phyloP scores from a whole-genome alignment of 768 basidiomycete species.

The Galerina sulciceps region DNA sequence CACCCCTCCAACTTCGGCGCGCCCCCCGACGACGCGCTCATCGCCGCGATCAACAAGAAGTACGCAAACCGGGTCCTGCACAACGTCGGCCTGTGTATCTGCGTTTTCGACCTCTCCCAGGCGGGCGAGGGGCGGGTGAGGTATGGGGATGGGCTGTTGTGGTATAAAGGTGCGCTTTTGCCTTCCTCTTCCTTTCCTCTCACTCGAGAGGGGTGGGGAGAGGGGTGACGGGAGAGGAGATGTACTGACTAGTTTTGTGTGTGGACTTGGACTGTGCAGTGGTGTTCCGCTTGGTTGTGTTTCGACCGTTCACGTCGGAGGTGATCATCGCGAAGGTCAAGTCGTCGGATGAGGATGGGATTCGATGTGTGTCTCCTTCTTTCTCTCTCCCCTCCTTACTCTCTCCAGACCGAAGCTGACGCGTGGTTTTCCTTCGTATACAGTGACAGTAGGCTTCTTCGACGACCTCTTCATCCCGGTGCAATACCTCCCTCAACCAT shows the following conservation, averaged over 20 bases:
- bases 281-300: slow-evolving; percentile 87
- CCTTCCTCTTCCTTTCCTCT: not conserved
- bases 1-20: slow-evolving; percentile 85
- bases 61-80: slow-evolving; percentile 92
- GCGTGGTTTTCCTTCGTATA: not conserved
- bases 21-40: slow-evolving; percentile 79
- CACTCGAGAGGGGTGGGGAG: too few relatives aligned
- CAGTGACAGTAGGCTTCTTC: slow-evolving; percentile 93
- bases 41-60: slow-evolving; percentile 90
- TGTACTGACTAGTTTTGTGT: too few relatives aligned
- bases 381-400: not conserved
- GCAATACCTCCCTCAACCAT: slow-evolving; percentile 79
- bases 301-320: slow-evolving; percentile 90
- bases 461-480: slow-evolving; percentile 90
- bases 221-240: not conserved
- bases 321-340: slow-evolving; percentile 90
- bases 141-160: slow-evolving; percentile 93
- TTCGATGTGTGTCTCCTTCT: slow-evolving; percentile 63
- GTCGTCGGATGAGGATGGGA: slow-evolving; percentile 82
- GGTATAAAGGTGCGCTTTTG: slow-evolving; percentile 88
- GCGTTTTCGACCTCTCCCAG: slow-evolving; percentile 84
- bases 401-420: not conserved
- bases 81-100: slow-evolving; percentile 90
- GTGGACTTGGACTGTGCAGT: slow-evolving; percentile 45
- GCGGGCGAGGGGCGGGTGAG: slow-evolving; percentile 91